Conservation (phyloP, 139 green algal species). For the Chara braunii region DNA sequence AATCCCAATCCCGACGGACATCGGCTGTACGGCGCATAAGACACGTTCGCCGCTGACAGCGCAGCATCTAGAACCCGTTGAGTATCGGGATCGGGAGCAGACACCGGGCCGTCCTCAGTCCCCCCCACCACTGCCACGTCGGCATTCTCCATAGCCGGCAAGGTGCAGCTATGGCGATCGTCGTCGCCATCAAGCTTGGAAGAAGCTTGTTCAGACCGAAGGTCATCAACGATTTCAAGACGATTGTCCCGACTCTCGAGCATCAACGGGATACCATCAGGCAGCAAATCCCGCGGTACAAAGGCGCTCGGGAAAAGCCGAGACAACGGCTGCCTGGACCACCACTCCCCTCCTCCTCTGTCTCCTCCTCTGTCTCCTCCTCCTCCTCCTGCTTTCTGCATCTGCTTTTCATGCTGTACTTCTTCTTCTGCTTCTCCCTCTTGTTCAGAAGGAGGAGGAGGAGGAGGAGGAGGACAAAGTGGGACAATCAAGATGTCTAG, state of each 20-base stretch:
- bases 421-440: not conserved
- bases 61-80: slow-evolving; percentile 19
- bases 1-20: slow-evolving; percentile 43
- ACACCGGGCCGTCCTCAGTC: not conserved
- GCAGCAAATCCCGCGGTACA: slow-evolving; percentile 43
- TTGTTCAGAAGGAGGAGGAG: no score
- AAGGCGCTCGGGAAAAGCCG: slow-evolving; percentile 43
- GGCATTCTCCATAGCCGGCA: not conserved
- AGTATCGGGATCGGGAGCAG: not conserved
- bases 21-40: slow-evolving; percentile 46
- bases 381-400: no score
- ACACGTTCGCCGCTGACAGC: slow-evolving; percentile 32
- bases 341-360: no score
- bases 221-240: slow-evolving; percentile 21
- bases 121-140: not conserved
- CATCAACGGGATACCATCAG: slow-evolving; percentile 29
- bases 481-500: slow-evolving; percentile 18
- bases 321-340: no score
- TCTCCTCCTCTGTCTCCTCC: no score
- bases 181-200: no score
- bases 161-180: no score
- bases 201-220: no score
- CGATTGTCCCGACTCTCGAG: slow-evolving; percentile 30
- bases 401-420: not conserved
- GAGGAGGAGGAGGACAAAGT: no score